These are phyloP conservation scores for Cladorrhinum sp. DNA, from an alignment of 2,329 filamentous ascomycete genomes.

Conservation along the genomic window DNA sequence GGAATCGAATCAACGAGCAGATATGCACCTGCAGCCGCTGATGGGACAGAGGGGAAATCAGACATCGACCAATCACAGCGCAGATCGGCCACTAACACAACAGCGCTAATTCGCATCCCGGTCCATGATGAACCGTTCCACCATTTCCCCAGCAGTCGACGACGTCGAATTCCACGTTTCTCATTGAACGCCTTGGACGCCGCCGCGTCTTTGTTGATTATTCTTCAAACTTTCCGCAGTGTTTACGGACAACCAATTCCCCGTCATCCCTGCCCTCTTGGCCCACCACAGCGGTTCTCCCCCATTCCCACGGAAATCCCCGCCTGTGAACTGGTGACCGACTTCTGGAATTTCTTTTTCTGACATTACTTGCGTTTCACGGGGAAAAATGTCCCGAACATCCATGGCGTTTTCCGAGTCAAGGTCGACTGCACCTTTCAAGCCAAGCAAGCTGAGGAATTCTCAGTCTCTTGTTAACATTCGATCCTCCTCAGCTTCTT, in stretches of 20 bases:
- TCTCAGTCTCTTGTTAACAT: neutral
- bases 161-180: neutral
- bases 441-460: neutral
- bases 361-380: neutral
- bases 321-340: neutral
- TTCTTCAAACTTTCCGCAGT: neutral
- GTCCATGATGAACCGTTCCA: neutral
- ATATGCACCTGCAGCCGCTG: constrained; percentile 6
- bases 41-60: constrained; percentile 13
- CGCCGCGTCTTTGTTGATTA: neutral
- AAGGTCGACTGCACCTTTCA: constrained; percentile 1
- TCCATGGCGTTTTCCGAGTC: neutral
- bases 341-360: neutral
- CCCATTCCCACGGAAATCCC: constrained; percentile 2
- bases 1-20: constrained; percentile 18
- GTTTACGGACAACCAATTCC: neutral
- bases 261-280: neutral
- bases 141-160: neutral
- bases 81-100: constrained; percentile 11
- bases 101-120: neutral
- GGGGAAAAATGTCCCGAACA: neutral
- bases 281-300: neutral
- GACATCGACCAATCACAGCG: constrained; percentile 11
- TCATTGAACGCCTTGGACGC: too few relatives aligned
- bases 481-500: neutral